Conservation (phyloP, 1,284 basidiomycete genomes). For the Leccinum huronense region DNA sequence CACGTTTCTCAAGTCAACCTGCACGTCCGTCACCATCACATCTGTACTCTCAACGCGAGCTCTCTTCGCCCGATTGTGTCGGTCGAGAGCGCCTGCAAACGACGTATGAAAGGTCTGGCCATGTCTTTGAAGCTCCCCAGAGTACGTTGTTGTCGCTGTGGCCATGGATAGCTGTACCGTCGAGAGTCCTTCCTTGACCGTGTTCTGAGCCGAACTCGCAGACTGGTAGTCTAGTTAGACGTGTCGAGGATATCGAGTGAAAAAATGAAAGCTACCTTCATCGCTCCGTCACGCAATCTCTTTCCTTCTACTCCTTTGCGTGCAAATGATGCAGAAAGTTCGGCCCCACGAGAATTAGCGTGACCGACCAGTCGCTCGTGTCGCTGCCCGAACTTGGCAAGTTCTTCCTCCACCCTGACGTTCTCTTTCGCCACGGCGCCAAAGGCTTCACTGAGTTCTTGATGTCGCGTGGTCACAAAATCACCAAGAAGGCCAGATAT, state of each 20-base stretch:
- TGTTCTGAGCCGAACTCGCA: slow-evolving; percentile 39
- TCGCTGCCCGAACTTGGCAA: slow-evolving; percentile 47
- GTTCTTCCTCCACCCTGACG: slow-evolving; percentile 48
- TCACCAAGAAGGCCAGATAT: slow-evolving; percentile 70
- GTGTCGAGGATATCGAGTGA: neutral
- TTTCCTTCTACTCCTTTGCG: slow-evolving; percentile 52
- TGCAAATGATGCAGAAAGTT: slow-evolving; percentile 44
- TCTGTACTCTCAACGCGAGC: slow-evolving; percentile 61
- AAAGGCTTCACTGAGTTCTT: slow-evolving; percentile 63
- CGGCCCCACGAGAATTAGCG: slow-evolving; percentile 41
- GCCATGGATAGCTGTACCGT: slow-evolving; percentile 46
- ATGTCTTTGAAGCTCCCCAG: slow-evolving; percentile 51
- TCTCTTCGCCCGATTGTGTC: slow-evolving; percentile 60
- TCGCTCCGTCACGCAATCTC: slow-evolving; percentile 53
- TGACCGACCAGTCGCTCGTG: slow-evolving; percentile 49
- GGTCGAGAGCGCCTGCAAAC: slow-evolving; percentile 54
- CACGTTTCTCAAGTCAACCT: slow-evolving; percentile 50
- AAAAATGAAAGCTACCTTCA: slow-evolving; percentile 49
- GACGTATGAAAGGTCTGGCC: slow-evolving; percentile 45
- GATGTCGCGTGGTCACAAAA: slow-evolving; percentile 69
- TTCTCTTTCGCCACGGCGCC: slow-evolving; percentile 57
- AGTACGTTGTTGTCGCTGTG: slow-evolving; percentile 52
- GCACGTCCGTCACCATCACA: slow-evolving; percentile 47
- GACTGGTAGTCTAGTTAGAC: slow-evolving; percentile 40
- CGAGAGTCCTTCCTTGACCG: slow-evolving; percentile 45